phyloP scores from a whole-genome alignment of 495 filamentous ascomycete species.

The Xylaria intraflava region DNA sequence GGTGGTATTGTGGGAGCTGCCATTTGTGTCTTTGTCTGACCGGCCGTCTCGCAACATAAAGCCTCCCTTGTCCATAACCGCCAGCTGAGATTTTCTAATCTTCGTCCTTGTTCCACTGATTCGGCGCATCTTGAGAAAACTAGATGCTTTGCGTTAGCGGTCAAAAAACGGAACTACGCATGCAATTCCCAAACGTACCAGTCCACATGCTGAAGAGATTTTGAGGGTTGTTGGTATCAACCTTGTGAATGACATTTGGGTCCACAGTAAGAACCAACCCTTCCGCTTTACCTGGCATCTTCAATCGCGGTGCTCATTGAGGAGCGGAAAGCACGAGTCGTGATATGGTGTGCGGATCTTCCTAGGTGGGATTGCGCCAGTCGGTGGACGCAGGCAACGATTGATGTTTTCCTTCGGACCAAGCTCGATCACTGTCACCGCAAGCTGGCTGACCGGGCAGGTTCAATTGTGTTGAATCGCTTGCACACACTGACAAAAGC shows the following conservation, averaged over 20 bases:
- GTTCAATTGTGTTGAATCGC: constrained; percentile 9
- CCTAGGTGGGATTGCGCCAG: not conserved
- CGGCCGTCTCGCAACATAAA: constrained; percentile 71
- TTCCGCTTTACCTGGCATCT: constrained; percentile 46
- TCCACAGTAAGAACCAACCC: constrained; percentile 75
- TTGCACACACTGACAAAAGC: not conserved
- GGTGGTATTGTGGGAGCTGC: constrained; percentile 39
- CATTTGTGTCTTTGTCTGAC: constrained; percentile 22
- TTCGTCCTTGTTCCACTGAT: constrained; percentile 85
- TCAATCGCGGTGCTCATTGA: constrained; percentile 21
- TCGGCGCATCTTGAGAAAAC: constrained; percentile 95
- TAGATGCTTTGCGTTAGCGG: constrained; percentile 33
- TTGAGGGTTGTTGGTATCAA: constrained; percentile 86
- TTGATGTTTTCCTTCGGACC: not conserved
- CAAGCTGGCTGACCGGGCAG: constrained; percentile 2
- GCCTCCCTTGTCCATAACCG: constrained; percentile 93
- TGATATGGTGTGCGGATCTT: not conserved
- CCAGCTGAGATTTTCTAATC: constrained; percentile 95
- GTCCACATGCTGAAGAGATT: constrained; percentile 98
- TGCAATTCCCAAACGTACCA: constrained; percentile 55
- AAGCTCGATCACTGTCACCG: constrained; percentile 17
- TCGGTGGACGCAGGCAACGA: not conserved
- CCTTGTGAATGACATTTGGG: constrained; percentile 80
- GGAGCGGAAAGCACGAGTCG: constrained; percentile 11
- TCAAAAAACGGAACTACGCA: not conserved